These are phyloP conservation scores for Pulicaria dysenterica DNA, from an alignment of 129 eudicot species.

Conservation along the genomic window DNA sequence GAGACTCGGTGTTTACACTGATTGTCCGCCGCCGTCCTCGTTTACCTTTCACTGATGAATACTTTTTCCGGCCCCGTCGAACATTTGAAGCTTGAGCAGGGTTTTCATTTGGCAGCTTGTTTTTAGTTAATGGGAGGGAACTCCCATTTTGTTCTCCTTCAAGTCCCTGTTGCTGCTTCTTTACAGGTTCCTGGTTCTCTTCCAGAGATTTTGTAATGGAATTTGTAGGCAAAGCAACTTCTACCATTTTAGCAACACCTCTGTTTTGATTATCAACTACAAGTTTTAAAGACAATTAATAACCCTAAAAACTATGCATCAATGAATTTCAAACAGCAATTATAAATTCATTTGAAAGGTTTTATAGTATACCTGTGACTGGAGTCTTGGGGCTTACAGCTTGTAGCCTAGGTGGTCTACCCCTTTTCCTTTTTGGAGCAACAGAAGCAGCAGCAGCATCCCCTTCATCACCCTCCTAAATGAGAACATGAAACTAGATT, in stretches of 20 bases:
- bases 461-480: conserved; percentile 46
- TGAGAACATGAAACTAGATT: conserved; percentile 1
- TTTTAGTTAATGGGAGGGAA: not conserved
- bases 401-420: conserved; percentile 53
- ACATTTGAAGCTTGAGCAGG: conserved; percentile 25
- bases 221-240: conserved; percentile 32
- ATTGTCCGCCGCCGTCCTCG: conserved; percentile 39
- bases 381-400: conserved; percentile 23
- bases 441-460: conserved; percentile 34
- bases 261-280: conserved; percentile 36
- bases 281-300: not conserved
- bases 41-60: conserved; percentile 35
- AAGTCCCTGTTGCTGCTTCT: conserved; percentile 19
- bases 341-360: not conserved
- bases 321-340: not conserved
- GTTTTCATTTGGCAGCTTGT: conserved; percentile 23
- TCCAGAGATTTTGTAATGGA: conserved; percentile 18
- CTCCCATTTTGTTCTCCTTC: conserved; percentile 15
- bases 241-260: conserved; percentile 22
- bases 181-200: conserved; percentile 26
- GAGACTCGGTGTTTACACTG: conserved; percentile 35
- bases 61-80: conserved; percentile 21
- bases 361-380: conserved; percentile 35
- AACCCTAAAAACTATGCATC: conserved; percentile 1
- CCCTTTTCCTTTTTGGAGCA: conserved; percentile 55